Conservation (phyloP, 441 rosid genomes). For the Melianthus villosus region DNA sequence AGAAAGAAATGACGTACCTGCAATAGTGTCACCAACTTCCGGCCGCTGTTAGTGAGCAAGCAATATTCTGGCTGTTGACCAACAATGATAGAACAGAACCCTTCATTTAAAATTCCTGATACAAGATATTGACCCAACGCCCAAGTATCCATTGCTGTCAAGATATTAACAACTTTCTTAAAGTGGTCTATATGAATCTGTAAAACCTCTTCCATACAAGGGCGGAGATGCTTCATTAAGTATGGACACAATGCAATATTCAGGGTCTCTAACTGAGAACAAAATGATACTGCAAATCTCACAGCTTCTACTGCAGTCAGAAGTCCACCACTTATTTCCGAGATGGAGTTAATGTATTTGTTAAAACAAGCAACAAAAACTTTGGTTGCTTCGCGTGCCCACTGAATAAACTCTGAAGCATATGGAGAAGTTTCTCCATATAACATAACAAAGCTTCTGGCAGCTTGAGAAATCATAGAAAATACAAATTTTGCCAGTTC, state of each 20-base stretch:
- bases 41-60: constrained; percentile 43
- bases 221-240: constrained; percentile 27
- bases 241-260: constrained; percentile 20
- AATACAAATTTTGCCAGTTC: constrained; percentile 40
- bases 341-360: constrained; percentile 23
- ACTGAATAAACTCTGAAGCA: constrained; percentile 29
- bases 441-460: constrained; percentile 33
- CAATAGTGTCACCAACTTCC: constrained; percentile 35
- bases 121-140: constrained; percentile 37
- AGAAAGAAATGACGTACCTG: constrained; percentile 26
- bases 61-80: constrained; percentile 33
- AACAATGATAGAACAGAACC: constrained; percentile 13
- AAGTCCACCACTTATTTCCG: constrained; percentile 29
- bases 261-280: constrained; percentile 32
- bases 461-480: constrained; percentile 49
- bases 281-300: constrained; percentile 33
- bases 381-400: constrained; percentile 36
- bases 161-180: constrained; percentile 36
- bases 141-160: constrained; percentile 40
- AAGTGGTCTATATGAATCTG: constrained; percentile 28
- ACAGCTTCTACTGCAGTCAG: constrained; percentile 28
- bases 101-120: constrained; percentile 27
- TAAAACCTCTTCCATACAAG: constrained; percentile 36
- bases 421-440: constrained; percentile 28
- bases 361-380: constrained; percentile 20